These are phyloP conservation scores for Fraxinus anomala DNA, from an alignment of 257 asterid species.

Conservation along the genomic window DNA sequence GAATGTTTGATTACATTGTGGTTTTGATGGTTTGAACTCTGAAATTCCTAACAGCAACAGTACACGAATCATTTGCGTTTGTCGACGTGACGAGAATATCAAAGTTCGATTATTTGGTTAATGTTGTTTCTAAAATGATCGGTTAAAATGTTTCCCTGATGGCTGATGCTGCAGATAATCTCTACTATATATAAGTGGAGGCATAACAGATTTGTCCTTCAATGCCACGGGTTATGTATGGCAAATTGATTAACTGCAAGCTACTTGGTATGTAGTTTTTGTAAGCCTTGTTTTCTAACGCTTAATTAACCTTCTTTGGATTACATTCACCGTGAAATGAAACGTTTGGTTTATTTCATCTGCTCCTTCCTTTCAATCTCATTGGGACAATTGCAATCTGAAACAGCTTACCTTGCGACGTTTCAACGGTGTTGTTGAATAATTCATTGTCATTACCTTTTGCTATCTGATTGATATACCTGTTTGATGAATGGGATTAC, in stretches of 20 bases:
- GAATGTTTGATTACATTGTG: too few species aligned
- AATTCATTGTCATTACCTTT: slow-evolving; percentile 50
- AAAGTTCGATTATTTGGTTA: neutral
- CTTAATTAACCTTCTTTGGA: neutral
- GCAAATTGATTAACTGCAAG: slow-evolving; percentile 46
- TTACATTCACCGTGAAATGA: neutral
- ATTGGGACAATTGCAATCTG: slow-evolving; percentile 13
- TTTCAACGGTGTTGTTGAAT: slow-evolving; percentile 54
- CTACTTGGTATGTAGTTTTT: slow-evolving; percentile 42
- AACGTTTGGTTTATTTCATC: neutral
- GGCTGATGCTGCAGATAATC: slow-evolving; percentile 31
- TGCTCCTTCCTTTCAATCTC: neutral
- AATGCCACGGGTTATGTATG: slow-evolving; percentile 45
- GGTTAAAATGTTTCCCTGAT: slow-evolving; percentile 4
- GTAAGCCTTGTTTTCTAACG: neutral
- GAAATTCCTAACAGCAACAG: too few species aligned
- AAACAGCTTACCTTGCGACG: slow-evolving; percentile 48
- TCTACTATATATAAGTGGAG: slow-evolving; percentile 54
- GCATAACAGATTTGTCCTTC: slow-evolving; percentile 51
- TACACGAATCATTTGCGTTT: neutral
- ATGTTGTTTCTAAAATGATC: neutral
- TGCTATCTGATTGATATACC: slow-evolving; percentile 42
- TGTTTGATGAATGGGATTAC: slow-evolving; percentile 49
- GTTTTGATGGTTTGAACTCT: too few species aligned
- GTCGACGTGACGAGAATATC: neutral